These are phyloP conservation scores for Henckelia pumila DNA, from an alignment of 257 asterid genomes.

Conservation along the genomic window DNA sequence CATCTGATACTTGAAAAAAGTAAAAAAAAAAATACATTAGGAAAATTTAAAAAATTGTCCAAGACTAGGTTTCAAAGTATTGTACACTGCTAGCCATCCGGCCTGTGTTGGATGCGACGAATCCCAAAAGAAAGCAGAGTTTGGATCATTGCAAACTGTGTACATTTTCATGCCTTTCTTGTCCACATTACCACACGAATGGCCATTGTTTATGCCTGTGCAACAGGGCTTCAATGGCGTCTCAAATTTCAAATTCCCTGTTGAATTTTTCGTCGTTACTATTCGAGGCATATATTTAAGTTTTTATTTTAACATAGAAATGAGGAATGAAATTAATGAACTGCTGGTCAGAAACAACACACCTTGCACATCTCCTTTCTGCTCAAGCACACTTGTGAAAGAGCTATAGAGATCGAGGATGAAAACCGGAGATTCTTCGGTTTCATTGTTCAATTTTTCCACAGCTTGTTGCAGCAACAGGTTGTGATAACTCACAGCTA, in stretches of 20 bases:
- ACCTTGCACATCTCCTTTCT: slow-evolving; percentile 42
- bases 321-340: background rate
- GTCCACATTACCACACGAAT: slow-evolving; percentile 53
- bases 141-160: slow-evolving; percentile 56
- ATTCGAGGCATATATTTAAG: no score
- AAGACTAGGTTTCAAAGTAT: slow-evolving; percentile 39
- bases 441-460: slow-evolving; percentile 43
- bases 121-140: slow-evolving; percentile 80
- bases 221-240: slow-evolving; percentile 79
- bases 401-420: slow-evolving; percentile 62
- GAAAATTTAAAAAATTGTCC: slow-evolving; percentile 29
- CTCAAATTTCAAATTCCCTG: slow-evolving; percentile 57
- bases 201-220: slow-evolving; percentile 42
- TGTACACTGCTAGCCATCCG: slow-evolving; percentile 74
- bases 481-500: slow-evolving; percentile 57
- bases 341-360: background rate
- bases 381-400: slow-evolving; percentile 44
- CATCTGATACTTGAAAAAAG: no score
- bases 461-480: slow-evolving; percentile 47
- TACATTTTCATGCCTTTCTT: slow-evolving; percentile 62
- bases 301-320: no score
- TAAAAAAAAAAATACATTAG: background rate
- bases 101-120: slow-evolving; percentile 73
- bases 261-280: no score
- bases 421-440: slow-evolving; percentile 34